Evolutionary conservation across 352 stramenopile species (phyloP), one percentile per base, ranked within the genome.

Genomic region (Globisporangium camurandrum): DNA sequence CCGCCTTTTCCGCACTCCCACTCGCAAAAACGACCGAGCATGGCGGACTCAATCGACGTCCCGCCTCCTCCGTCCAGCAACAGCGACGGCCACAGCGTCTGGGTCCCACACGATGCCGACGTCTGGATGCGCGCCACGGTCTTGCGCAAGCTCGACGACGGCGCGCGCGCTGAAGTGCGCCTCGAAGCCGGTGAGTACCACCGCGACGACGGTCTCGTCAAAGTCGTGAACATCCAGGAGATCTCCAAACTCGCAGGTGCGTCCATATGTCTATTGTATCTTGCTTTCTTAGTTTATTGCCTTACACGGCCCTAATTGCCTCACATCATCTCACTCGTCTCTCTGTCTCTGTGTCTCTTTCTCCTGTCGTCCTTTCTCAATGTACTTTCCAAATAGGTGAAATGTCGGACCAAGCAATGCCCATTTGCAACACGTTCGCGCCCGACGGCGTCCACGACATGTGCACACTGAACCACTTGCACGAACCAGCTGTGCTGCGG

Each of bases 111-210:
- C 59, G 65, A 81, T 34, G 54, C 71, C 44, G 60, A 84, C 47
- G 78, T 92, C 9, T 92, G 81, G 81, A 86, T 86, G 66, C 79
- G 80, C 46, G 81, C 81, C 1, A 72, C 86, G 26, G 75, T 89
- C 24, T 62, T 89, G 45, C 57, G 57, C 6, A 77, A 75, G 19
- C 46, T 85, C 27, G 63, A 67, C 28, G 70, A 83, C 49, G 74
- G 71, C 30, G 31, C 52, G 41, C 50, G 60, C 51, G 75, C 76
- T 14, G 58, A 86, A 30, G 77, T 92, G 52, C 79, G 79, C 0
- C 63, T 87, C 24, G 69, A 88, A 51, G 52, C 69, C 19, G 69
- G 59, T 23, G 61, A 78, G 20, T 85, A 61, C 54, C 61, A 81
- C 57, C 62, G 61, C 19, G 75, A 89, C 58, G 69, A 86, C 22